phyloP scores from a whole-genome alignment of 2,329 filamentous ascomycete genomes.

The Emericellopsis cladophorae region DNA sequence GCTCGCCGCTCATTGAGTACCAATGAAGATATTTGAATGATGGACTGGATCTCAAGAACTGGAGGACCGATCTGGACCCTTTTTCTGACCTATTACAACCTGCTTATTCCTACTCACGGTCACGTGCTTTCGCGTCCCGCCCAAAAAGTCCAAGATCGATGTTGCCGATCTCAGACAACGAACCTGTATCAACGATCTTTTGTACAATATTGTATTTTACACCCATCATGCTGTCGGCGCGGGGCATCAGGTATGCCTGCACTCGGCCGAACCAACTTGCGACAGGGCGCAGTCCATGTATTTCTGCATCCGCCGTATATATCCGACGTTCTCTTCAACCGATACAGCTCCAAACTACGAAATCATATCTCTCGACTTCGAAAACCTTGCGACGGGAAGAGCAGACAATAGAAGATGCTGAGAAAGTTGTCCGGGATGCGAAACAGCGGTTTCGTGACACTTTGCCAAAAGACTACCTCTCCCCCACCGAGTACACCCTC shows the following conservation, averaged over 20 bases:
- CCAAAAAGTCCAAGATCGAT: slow-evolving; percentile 1
- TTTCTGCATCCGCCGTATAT: too few species aligned
- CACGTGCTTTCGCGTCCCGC: slow-evolving; percentile 3
- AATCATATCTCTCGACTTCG: slow-evolving; percentile 13
- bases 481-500: slow-evolving; percentile 55
- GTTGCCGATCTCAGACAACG: not conserved
- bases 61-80: too few species aligned
- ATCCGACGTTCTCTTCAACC: too few species aligned
- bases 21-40: too few species aligned
- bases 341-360: too few species aligned
- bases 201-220: not conserved
- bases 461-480: slow-evolving; percentile 60
- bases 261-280: slow-evolving; percentile 6
- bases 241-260: slow-evolving; percentile 18
- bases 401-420: slow-evolving; percentile 16
- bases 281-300: too few species aligned
- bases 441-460: slow-evolving; percentile 66
- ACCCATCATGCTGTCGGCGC: slow-evolving; percentile 20
- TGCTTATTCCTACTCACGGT: not conserved
- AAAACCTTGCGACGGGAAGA: slow-evolving; percentile 10
- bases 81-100: not conserved
- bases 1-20: too few species aligned
- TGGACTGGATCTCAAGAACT: too few species aligned
- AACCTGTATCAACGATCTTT: not conserved
- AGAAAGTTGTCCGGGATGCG: slow-evolving; percentile 48